Evolutionary conservation across 192 early-diverging fungal species (phyloP).

Genomic region (Spizellomyces sp.): DNA sequence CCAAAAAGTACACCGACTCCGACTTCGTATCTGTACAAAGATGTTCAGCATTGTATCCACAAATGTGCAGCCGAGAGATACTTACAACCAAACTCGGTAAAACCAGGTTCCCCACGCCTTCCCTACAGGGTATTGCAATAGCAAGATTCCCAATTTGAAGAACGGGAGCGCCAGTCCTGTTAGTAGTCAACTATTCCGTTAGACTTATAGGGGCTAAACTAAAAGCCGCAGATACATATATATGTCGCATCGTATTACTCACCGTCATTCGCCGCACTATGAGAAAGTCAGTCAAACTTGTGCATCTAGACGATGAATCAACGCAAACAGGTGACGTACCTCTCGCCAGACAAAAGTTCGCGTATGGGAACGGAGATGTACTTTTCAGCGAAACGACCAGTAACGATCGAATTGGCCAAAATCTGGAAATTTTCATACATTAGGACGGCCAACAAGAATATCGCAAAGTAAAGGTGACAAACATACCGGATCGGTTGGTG

Average conservation of each 20-base stretch:
- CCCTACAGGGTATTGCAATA: constrained; percentile 29
- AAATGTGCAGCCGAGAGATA: not conserved
- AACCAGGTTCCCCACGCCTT: constrained; percentile 16
- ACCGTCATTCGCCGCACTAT: too few species aligned
- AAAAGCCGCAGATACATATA: too few species aligned
- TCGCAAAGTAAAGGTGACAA: not conserved
- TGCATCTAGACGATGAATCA: constrained; percentile 3
- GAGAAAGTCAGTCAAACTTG: too few species aligned
- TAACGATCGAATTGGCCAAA: constrained; percentile 90
- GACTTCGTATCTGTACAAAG: constrained; percentile 72
- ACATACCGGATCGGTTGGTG: constrained; percentile 91
- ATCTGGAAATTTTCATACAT: not conserved
- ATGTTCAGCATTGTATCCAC: not conserved
- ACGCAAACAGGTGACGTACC: constrained; percentile 87
- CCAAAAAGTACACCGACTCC: constrained; percentile 72
- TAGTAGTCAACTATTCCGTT: too few species aligned
- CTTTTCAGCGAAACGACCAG: constrained; percentile 90
- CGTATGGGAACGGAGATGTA: constrained; percentile 71
- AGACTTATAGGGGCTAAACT: too few species aligned
- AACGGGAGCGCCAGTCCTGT: constrained; percentile 61
- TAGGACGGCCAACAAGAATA: not conserved
- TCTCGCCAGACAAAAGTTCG: constrained; percentile 42
- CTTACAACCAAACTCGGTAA: constrained; percentile 21
- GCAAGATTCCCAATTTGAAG: constrained; percentile 57
- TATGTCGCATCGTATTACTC: too few species aligned